Percentiles rank a stretch among this genome's conserved stretches.
Evolutionary conservation across 192 early-diverging fungal genomes (phyloP).

Genomic region (Glomus cerebriforme): DNA sequence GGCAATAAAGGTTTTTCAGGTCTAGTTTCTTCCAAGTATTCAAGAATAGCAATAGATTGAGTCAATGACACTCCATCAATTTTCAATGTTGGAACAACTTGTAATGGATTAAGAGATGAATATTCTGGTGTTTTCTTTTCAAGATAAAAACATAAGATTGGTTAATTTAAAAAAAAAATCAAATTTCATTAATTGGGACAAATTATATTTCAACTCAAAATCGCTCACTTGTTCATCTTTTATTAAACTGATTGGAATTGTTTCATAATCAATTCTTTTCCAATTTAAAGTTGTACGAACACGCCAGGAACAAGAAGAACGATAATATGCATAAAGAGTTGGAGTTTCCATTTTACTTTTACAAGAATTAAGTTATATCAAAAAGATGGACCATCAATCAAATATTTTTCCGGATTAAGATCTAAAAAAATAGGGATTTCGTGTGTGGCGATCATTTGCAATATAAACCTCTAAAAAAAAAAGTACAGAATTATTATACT

Average conservation of each 20-base stretch:
- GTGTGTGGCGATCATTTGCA: too few relatives aligned
- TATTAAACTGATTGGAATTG: slow-evolving; percentile 65
- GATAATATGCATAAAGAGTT: slow-evolving; percentile 75
- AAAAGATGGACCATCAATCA: too few relatives aligned
- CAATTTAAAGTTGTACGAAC: slow-evolving; percentile 72
- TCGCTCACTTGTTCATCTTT: slow-evolving; percentile 69
- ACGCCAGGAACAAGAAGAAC: slow-evolving; percentile 75
- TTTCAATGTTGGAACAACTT: slow-evolving; percentile 67
- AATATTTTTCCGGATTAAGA: too few relatives aligned
- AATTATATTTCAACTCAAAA: not conserved
- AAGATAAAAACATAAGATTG: not conserved
- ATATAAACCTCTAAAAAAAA: too few relatives aligned
- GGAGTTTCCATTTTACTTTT: slow-evolving; percentile 34
- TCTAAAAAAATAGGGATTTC: too few relatives aligned
- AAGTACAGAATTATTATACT: too few relatives aligned
- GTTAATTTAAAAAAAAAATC: not conserved
- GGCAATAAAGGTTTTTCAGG: slow-evolving; percentile 76
- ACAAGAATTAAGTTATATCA: too few relatives aligned
- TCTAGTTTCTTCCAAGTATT: slow-evolving; percentile 83
- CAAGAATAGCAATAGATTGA: slow-evolving; percentile 82
- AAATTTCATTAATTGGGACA: not conserved
- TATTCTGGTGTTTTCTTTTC: slow-evolving; percentile 56
- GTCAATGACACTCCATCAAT: slow-evolving; percentile 57
- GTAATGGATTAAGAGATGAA: slow-evolving; percentile 63
- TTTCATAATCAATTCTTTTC: slow-evolving; percentile 77